phyloP scores from a whole-genome alignment of 192 early-diverging fungal genomes.

The Spizellomyces sp. region DNA sequence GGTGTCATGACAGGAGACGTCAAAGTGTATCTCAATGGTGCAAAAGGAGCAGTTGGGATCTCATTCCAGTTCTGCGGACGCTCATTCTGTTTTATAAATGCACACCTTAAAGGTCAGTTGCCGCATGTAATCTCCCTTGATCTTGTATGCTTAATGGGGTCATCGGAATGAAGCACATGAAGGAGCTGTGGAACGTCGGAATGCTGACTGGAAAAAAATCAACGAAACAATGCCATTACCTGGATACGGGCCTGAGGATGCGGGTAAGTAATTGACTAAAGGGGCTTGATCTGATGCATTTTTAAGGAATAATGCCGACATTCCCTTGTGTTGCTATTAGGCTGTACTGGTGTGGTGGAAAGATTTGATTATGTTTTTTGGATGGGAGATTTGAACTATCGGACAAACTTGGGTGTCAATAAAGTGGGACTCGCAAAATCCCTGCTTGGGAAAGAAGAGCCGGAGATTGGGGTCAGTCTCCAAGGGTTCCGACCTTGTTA shows the following conservation, averaged over 20 bases:
- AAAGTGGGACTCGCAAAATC: slow-evolving; percentile 53
- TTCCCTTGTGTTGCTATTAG: no score
- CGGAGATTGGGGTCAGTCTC: slow-evolving; percentile 18
- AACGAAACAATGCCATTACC: slow-evolving; percentile 16
- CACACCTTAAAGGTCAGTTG: slow-evolving; percentile 9
- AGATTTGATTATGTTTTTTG: slow-evolving; percentile 70
- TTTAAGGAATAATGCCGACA: no score
- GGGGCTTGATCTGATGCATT: no score
- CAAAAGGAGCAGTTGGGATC: slow-evolving; percentile 17
- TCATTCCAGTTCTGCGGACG: neutral
- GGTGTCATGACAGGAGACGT: slow-evolving; percentile 9
- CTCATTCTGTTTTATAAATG: slow-evolving; percentile 19
- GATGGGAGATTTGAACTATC: slow-evolving; percentile 96
- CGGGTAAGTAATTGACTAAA: neutral
- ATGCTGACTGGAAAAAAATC: slow-evolving; percentile 26
- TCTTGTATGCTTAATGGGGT: neutral
- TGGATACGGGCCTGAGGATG: slow-evolving; percentile 1
- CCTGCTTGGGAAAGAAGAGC: slow-evolving; percentile 25
- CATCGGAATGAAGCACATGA: slow-evolving; percentile 16
- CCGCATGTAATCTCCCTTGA: neutral
- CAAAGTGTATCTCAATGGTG: slow-evolving; percentile 14
- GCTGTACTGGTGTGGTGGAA: slow-evolving; percentile 7
- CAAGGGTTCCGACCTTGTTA: neutral
- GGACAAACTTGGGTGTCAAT: slow-evolving; percentile 66
- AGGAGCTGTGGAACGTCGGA: slow-evolving; percentile 20